Evolutionary conservation across 2,329 filamentous ascomycete species (phyloP).

Genomic region (Penicillium aurantiogriseum): DNA sequence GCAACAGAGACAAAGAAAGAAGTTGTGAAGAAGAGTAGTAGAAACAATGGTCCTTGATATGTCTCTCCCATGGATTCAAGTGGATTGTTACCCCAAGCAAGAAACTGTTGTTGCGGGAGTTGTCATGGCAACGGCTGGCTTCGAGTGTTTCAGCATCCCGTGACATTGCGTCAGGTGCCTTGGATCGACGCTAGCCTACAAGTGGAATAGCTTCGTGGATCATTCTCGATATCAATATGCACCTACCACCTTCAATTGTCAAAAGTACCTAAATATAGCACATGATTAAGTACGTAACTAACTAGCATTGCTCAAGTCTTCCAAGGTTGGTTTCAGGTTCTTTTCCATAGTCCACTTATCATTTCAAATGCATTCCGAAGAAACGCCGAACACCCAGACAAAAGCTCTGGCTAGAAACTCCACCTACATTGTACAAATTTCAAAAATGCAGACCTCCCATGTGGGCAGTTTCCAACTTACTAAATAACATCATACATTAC

Average conservation of each 20-base stretch:
- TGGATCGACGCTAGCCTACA: constrained; percentile 18
- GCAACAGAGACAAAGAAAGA: constrained; percentile 10
- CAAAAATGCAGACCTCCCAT: not conserved
- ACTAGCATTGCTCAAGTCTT: not conserved
- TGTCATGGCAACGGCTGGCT: constrained; percentile 33
- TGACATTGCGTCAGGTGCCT: constrained; percentile 12
- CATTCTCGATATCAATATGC: constrained; percentile 4
- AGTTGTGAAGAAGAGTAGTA: constrained; percentile 12
- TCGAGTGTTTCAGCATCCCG: constrained; percentile 13
- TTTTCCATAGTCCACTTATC: no score
- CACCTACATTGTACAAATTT: not conserved
- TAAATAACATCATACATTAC: not conserved
- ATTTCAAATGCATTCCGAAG: not conserved
- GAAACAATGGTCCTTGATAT: constrained; percentile 23
- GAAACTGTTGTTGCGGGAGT: constrained; percentile 35
- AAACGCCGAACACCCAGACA: not conserved
- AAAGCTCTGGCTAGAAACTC: not conserved
- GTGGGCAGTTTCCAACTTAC: not conserved
- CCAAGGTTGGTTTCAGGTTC: not conserved
- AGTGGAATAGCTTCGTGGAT: constrained; percentile 7
- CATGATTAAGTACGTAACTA: not conserved
- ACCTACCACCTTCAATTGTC: not conserved
- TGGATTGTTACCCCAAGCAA: constrained; percentile 30
- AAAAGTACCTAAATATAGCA: not conserved
- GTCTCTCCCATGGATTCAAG: constrained; percentile 25